Evolutionary conservation across 2,329 filamentous ascomycete genomes (phyloP).

Genomic region (Aspergillus sp.): DNA sequence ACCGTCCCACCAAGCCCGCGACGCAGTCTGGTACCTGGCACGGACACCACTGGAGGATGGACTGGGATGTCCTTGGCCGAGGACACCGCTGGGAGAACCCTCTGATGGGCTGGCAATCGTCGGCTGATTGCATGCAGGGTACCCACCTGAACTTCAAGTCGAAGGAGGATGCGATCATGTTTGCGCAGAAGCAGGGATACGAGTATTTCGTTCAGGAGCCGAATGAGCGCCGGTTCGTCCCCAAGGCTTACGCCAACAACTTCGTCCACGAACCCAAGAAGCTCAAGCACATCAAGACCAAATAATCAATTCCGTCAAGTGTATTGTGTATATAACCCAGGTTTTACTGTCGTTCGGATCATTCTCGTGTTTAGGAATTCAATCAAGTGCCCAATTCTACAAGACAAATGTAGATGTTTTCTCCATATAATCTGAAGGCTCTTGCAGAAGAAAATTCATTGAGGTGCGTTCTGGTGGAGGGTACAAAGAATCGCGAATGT

Average conservation of each 20-base stretch:
- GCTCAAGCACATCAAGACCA: slow-evolving; percentile 82
- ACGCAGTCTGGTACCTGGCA: slow-evolving; percentile 93
- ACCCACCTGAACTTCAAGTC: slow-evolving; percentile 84
- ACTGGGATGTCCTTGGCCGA: slow-evolving; percentile 91
- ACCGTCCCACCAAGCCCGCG: slow-evolving; percentile 85
- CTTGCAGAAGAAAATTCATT: too few species aligned
- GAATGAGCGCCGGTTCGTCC: slow-evolving; percentile 77
- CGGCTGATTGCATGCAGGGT: slow-evolving; percentile 91
- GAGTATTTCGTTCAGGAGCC: slow-evolving; percentile 99
- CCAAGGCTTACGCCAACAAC: slow-evolving; percentile 97
- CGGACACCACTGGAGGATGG: slow-evolving; percentile 87
- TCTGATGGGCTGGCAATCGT: slow-evolving; percentile 98
- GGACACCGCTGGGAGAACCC: slow-evolving; percentile 98
- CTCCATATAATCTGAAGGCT: too few species aligned
- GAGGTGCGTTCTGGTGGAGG: too few species aligned
- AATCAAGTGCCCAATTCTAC: background rate
- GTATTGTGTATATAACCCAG: slow-evolving; percentile 37
- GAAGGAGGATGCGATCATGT: slow-evolving; percentile 91
- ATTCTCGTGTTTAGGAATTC: slow-evolving; percentile 4
- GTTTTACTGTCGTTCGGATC: slow-evolving; percentile 15
- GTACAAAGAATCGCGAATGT: too few species aligned
- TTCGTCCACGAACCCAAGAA: slow-evolving; percentile 82
- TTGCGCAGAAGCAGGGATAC: slow-evolving; percentile 98
- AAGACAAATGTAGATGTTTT: background rate
- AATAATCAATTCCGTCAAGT: slow-evolving; percentile 53